Percentiles rank a stretch among this genome's conserved stretches.
phyloP scores from a whole-genome alignment of 2,329 filamentous ascomycete species.

The Penicillium sp. region DNA sequence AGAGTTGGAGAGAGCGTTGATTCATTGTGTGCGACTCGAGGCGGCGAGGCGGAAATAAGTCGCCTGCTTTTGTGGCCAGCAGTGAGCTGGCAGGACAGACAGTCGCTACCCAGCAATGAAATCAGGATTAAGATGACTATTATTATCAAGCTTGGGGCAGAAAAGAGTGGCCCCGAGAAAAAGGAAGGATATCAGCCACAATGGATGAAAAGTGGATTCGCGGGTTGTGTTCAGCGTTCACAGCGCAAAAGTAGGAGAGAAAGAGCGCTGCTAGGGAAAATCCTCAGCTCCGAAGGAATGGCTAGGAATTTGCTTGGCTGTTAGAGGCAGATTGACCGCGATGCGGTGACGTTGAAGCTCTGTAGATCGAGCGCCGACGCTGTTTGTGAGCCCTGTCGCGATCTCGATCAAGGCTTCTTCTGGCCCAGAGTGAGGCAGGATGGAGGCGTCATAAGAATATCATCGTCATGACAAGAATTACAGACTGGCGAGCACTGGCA shows the following conservation, averaged over 20 bases:
- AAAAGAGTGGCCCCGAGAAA: conserved; percentile 16
- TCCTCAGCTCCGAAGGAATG: conserved; percentile 18
- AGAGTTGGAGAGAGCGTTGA: conserved; percentile 28
- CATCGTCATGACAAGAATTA: conserved; percentile 15
- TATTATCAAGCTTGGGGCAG: conserved; percentile 13
- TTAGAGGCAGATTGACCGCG: conserved; percentile 19
- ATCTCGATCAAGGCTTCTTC: conserved; percentile 1
- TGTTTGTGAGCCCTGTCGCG: background rate
- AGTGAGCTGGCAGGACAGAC: conserved; percentile 24
- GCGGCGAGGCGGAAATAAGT: conserved; percentile 26
- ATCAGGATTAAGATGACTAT: conserved; percentile 6
- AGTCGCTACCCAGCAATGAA: conserved; percentile 8
- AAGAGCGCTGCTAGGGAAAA: conserved; percentile 24
- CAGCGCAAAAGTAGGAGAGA: conserved; percentile 9
- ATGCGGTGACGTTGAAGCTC: conserved; percentile 13
- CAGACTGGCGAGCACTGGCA: background rate
- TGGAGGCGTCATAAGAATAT: conserved; percentile 1
- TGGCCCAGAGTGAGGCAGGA: background rate
- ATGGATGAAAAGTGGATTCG: conserved; percentile 20
- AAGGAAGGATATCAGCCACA: conserved; percentile 24
- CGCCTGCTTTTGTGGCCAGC: conserved; percentile 25
- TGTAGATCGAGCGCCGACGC: conserved; percentile 3
- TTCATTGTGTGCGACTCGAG: conserved; percentile 42
- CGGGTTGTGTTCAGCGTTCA: conserved; percentile 10
- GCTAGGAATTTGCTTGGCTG: conserved; percentile 14